phyloP scores from a whole-genome alignment of 2,329 filamentous ascomycete species.

The Botrytis deweyae region DNA sequence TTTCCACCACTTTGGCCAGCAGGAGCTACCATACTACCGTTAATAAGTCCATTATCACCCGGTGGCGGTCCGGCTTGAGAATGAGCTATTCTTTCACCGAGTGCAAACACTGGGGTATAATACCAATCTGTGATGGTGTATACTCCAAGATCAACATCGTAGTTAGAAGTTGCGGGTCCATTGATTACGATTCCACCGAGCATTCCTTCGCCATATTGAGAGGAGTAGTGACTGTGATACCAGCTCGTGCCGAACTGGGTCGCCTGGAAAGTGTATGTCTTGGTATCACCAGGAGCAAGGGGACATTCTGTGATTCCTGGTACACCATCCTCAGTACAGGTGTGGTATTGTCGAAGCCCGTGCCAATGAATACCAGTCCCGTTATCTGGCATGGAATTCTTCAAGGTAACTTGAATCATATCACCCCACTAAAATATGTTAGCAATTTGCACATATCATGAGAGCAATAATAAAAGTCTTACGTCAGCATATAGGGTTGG shows the following conservation, averaged over 20 bases:
- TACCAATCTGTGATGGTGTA: constrained; percentile 25
- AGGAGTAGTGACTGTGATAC: constrained; percentile 57
- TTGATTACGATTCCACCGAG: constrained; percentile 43
- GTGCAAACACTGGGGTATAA: constrained; percentile 42
- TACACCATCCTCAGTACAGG: constrained; percentile 44
- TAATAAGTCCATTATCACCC: constrained; percentile 49
- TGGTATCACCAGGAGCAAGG: constrained; percentile 49
- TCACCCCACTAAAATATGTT: constrained; percentile 36
- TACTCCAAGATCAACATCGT: constrained; percentile 27
- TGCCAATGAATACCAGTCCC: constrained; percentile 46
- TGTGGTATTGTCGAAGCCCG: constrained; percentile 45
- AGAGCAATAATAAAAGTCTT: neutral
- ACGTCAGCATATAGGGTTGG: constrained; percentile 34
- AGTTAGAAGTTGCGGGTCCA: constrained; percentile 36
- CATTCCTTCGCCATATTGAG: constrained; percentile 51
- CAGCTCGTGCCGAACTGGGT: constrained; percentile 26
- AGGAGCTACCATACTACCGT: constrained; percentile 40
- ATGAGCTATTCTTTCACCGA: constrained; percentile 32
- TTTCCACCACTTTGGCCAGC: constrained; percentile 20
- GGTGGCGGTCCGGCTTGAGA: constrained; percentile 5
- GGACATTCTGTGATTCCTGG: constrained; percentile 38
- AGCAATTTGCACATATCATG: neutral
- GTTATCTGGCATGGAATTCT: constrained; percentile 41
- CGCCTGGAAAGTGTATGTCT: constrained; percentile 38
- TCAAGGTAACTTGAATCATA: constrained; percentile 32